These are phyloP conservation scores for Eucalyptus grandis DNA, from an alignment of 345 rosid genomes.

Conservation along the genomic window DNA sequence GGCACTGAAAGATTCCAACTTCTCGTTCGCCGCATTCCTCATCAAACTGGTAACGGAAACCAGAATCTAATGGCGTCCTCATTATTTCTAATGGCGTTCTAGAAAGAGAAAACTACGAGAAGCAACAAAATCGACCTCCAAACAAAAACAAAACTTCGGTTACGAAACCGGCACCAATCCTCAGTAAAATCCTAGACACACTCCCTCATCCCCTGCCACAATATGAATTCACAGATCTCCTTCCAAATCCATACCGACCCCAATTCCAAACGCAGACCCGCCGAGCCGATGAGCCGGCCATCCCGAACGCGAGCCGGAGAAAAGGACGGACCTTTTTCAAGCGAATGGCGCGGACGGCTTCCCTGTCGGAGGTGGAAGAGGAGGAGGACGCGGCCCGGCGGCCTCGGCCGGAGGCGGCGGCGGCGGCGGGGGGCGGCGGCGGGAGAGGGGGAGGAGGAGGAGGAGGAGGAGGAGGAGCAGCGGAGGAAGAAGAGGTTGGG, in stretches of 20 bases:
- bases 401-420: constrained; percentile 33
- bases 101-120: not conserved
- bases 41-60: not conserved
- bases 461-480: constrained; percentile 22
- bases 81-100: not conserved
- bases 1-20: not conserved
- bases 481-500: constrained; percentile 10
- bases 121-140: not conserved
- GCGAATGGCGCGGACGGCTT: constrained; percentile 83
- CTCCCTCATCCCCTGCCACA: not conserved
- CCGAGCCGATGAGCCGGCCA: not conserved
- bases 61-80: not conserved
- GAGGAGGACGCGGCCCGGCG: constrained; percentile 32
- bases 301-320: not conserved
- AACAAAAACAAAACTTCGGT: not conserved
- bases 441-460: constrained; percentile 5
- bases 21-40: not conserved
- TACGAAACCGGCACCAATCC: not conserved
- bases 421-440: constrained; percentile 9
- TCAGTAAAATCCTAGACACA: not conserved
- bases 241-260: not conserved
- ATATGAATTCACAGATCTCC: not conserved
- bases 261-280: not conserved
- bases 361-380: constrained; percentile 77
- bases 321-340: constrained; percentile 46